Evolutionary conservation across 208 protist genomes (phyloP).

Genomic region (Wallacemonas sp.): DNA sequence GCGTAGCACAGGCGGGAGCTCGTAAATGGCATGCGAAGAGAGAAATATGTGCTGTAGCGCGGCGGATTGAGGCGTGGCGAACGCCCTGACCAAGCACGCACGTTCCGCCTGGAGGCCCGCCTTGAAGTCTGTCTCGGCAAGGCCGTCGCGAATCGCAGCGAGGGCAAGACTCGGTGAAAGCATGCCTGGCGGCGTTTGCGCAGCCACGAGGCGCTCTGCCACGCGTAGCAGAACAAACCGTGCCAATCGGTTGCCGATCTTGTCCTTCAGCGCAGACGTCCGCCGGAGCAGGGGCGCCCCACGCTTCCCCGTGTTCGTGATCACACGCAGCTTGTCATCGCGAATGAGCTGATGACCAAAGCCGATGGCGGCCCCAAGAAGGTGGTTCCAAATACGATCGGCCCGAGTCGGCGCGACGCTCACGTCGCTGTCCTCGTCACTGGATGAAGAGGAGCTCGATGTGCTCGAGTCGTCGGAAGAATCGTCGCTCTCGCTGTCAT

Average conservation of each 20-base stretch:
- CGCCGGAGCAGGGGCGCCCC: background rate
- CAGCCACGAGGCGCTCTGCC: background rate
- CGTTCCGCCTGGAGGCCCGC: conserved; percentile 4
- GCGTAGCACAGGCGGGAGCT: background rate
- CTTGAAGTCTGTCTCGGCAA: conserved; percentile 4
- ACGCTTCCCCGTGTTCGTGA: background rate
- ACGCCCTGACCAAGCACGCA: background rate
- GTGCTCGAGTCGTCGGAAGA: background rate
- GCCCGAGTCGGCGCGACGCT: background rate
- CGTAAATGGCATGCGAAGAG: background rate
- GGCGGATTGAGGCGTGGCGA: background rate
- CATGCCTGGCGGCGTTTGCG: conserved; percentile 7
- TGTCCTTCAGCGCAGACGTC: background rate
- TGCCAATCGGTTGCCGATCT: background rate
- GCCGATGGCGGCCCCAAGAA: conserved; percentile 14
- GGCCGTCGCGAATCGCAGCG: background rate
- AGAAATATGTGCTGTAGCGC: background rate
- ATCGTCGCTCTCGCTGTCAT: conserved; percentile 10
- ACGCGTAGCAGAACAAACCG: background rate
- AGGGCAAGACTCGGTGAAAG: conserved; percentile 3
- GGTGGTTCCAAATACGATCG: conserved; percentile 1
- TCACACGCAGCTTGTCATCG: conserved; percentile 8
- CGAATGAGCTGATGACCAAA: conserved; percentile 9
- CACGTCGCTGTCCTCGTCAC: background rate
- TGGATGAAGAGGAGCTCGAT: conserved; percentile 2